phyloP scores from a whole-genome alignment of 2,329 filamentous ascomycete genomes.

The Pestalotiopsis sp. region DNA sequence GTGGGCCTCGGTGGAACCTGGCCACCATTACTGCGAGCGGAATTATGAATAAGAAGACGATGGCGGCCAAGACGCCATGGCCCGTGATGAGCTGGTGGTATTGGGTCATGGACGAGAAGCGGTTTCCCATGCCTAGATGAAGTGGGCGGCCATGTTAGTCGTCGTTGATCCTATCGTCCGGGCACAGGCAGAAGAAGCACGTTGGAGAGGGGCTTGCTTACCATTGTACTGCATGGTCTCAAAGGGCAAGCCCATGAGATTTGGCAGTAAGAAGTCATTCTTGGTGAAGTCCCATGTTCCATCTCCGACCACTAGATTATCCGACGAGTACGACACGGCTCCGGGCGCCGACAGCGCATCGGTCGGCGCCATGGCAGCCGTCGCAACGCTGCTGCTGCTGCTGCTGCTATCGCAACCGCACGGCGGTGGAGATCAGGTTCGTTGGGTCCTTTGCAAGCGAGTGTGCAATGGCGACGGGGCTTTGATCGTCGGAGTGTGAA shows the following conservation, averaged over 20 bases:
- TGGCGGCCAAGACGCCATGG: conserved; percentile 72
- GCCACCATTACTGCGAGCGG: conserved; percentile 74
- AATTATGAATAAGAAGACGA: conserved; percentile 75
- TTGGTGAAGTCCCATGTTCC: conserved; percentile 81
- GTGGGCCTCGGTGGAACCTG: conserved; percentile 68
- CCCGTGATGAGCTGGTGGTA: conserved; percentile 73
- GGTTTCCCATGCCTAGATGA: conserved; percentile 74
- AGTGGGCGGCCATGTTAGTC: conserved; percentile 17
- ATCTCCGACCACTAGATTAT: conserved; percentile 77
- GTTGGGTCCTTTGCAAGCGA: neutral
- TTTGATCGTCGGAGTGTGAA: neutral
- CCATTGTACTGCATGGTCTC: conserved; percentile 86
- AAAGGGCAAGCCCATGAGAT: conserved; percentile 75
- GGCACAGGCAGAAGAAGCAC: neutral
- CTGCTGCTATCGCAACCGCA: neutral
- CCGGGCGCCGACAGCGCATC: conserved; percentile 69
- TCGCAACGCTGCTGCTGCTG: conserved; percentile 24
- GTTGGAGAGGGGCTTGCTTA: conserved; percentile 50
- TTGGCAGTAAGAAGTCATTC: conserved; percentile 78
- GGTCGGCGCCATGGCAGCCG: conserved; percentile 62
- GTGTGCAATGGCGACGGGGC: neutral
- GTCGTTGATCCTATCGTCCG: neutral
- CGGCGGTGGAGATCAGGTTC: neutral
- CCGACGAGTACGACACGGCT: conserved; percentile 71
- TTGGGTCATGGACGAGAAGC: conserved; percentile 68